Percentiles rank a stretch among this genome's conserved stretches.
These are phyloP conservation scores for Aethionema arabicum DNA, from an alignment of 345 rosid species.

Conservation along the genomic window DNA sequence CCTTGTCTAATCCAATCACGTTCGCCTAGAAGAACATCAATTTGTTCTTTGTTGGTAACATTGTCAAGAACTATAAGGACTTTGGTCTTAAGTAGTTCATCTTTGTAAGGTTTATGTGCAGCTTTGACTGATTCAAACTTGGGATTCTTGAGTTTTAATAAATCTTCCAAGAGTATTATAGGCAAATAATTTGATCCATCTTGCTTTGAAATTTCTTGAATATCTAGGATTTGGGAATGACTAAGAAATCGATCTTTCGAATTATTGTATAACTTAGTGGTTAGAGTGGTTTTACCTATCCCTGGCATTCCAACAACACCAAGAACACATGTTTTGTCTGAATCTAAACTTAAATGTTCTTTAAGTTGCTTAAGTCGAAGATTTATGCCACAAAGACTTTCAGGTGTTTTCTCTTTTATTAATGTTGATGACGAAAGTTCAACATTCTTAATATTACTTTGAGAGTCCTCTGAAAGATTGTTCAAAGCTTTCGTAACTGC, in stretches of 20 bases:
- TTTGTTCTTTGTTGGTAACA: constrained; percentile 5
- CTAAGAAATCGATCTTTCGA: background rate
- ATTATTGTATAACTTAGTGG: background rate
- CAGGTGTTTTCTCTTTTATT: too few species aligned
- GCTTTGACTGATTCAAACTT: background rate
- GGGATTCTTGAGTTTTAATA: background rate
- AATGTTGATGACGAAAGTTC: too few species aligned
- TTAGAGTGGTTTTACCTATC: constrained; percentile 16
- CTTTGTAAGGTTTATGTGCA: background rate
- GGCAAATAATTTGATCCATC: background rate
- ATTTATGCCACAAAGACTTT: background rate
- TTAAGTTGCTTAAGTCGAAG: background rate
- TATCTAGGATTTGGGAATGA: constrained; percentile 7
- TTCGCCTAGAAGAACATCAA: background rate
- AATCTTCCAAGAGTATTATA: background rate
- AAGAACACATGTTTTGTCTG: background rate
- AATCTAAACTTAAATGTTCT: background rate
- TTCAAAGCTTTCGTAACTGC: background rate
- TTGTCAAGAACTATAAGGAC: constrained; percentile 17
- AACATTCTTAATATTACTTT: too few species aligned
- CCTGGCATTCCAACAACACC: constrained; percentile 25
- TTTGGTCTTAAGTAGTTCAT: background rate
- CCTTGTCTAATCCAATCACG: constrained; percentile 10
- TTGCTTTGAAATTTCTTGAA: constrained; percentile 1
- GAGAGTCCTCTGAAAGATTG: background rate